These are phyloP conservation scores for Naganishia randhawae DNA, from an alignment of 768 basidiomycete species.

Conservation along the genomic window DNA sequence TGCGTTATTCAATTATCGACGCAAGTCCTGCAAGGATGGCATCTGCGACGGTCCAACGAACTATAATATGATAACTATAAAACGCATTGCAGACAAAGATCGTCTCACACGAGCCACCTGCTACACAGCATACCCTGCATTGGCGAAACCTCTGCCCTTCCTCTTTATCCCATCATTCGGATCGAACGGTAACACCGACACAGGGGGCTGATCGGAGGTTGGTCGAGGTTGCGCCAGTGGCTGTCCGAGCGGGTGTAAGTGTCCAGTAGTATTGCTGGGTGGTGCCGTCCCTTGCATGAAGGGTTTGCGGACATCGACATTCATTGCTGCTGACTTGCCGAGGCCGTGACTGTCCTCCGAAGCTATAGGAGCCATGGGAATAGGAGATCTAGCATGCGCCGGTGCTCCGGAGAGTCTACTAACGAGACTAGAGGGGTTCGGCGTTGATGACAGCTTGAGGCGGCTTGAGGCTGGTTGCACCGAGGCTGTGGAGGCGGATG, in stretches of 20 bases:
- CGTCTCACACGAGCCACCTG: not conserved
- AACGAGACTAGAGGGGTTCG: not conserved
- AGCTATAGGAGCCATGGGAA: not conserved
- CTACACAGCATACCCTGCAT: not conserved
- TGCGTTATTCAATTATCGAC: too few relatives aligned
- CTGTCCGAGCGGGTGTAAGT: not conserved
- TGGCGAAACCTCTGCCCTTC: constrained; percentile 1
- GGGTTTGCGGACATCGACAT: not conserved
- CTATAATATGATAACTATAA: not conserved
- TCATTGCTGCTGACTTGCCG: not conserved
- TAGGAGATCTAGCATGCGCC: not conserved
- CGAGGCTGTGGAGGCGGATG: not conserved
- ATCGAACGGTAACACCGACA: not conserved
- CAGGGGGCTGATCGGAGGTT: not conserved
- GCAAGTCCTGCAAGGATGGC: too few relatives aligned
- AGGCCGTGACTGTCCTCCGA: not conserved
- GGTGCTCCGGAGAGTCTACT: not conserved
- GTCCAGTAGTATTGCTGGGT: not conserved
- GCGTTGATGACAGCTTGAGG: not conserved
- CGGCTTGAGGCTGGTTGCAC: not conserved
- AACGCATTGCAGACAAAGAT: not conserved
- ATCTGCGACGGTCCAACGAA: not conserved
- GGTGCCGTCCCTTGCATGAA: not conserved
- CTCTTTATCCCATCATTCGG: constrained; percentile 1
- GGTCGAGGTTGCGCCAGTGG: not conserved